Conservation (phyloP, 2,329 filamentous ascomycete species). For the Thermoascus crustaceus region DNA sequence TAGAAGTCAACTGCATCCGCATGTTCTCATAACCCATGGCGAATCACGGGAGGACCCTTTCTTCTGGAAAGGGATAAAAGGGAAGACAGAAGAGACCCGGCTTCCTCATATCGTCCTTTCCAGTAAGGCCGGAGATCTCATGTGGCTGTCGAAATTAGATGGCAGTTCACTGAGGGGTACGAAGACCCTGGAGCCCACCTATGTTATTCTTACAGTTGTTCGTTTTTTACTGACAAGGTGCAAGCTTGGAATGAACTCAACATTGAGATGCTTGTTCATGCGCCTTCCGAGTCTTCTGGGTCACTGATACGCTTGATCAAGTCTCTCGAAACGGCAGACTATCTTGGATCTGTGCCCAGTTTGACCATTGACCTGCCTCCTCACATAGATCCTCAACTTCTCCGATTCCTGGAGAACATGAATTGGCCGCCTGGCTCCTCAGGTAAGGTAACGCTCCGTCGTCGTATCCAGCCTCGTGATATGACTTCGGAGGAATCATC, state of each 20-base stretch:
- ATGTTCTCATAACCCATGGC: conserved; percentile 65
- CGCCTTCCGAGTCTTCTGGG: conserved; percentile 60
- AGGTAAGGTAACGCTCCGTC: conserved; percentile 58
- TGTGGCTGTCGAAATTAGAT: conserved; percentile 74
- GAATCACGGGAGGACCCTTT: conserved; percentile 58
- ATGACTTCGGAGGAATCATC: conserved; percentile 63
- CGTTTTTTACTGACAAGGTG: conserved; percentile 7
- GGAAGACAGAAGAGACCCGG: conserved; percentile 44
- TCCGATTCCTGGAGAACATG: conserved; percentile 55
- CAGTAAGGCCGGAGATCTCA: conserved; percentile 49
- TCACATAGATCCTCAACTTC: conserved; percentile 57
- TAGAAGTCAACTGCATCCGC: conserved; percentile 64
- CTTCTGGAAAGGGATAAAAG: conserved; percentile 54
- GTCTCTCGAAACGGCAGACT: conserved; percentile 69
- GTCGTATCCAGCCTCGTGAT: conserved; percentile 57
- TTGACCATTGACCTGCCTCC: conserved; percentile 78
- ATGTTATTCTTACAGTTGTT: conserved; percentile 2
- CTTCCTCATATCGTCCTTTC: conserved; percentile 71
- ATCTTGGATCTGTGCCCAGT: conserved; percentile 60
- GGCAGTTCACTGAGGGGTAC: conserved; percentile 59
- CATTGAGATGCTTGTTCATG: conserved; percentile 79
- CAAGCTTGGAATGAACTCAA: conserved; percentile 68
- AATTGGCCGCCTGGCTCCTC: conserved; percentile 55
- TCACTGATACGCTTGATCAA: conserved; percentile 67
- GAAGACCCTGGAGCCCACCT: conserved; percentile 13